Conservation (phyloP, 192 early-diverging fungal species). For the Hyaloraphidium curvatum region DNA sequence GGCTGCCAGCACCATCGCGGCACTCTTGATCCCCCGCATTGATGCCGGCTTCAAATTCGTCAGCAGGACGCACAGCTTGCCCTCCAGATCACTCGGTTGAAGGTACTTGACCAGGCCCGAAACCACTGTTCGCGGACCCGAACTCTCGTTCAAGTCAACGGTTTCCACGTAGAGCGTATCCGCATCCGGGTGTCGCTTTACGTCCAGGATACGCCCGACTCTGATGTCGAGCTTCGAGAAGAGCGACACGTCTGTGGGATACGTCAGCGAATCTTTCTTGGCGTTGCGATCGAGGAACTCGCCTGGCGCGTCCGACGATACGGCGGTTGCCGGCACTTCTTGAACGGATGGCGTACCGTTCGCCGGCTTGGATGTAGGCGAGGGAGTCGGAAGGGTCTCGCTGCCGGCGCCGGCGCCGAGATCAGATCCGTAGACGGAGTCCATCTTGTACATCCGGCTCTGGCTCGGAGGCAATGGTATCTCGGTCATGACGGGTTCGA, state of each 20-base stretch:
- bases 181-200: conserved; percentile 82
- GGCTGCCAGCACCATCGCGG: conserved; percentile 89
- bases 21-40: conserved; percentile 87
- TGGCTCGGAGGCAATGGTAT: too few species aligned
- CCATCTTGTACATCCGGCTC: too few species aligned
- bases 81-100: conserved; percentile 17
- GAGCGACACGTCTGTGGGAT: conserved; percentile 2
- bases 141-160: conserved; percentile 73
- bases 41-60: conserved; percentile 88
- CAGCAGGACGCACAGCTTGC: conserved; percentile 30
- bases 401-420: too few species aligned
- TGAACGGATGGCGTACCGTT: too few species aligned
- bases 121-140: conserved; percentile 58
- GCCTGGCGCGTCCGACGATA: neutral
- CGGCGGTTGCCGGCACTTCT: too few species aligned
- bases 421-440: too few species aligned
- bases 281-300: neutral
- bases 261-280: neutral
- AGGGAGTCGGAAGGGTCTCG: too few species aligned
- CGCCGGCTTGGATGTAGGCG: too few species aligned
- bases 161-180: conserved; percentile 92
- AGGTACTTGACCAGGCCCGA: conserved; percentile 85
- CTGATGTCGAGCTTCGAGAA: conserved; percentile 78
- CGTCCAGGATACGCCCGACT: conserved; percentile 69
- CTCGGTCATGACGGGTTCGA: too few species aligned